Conservation (phyloP, 108 stramenopile genomes). For the Fragilariopsis cylindrus region DNA sequence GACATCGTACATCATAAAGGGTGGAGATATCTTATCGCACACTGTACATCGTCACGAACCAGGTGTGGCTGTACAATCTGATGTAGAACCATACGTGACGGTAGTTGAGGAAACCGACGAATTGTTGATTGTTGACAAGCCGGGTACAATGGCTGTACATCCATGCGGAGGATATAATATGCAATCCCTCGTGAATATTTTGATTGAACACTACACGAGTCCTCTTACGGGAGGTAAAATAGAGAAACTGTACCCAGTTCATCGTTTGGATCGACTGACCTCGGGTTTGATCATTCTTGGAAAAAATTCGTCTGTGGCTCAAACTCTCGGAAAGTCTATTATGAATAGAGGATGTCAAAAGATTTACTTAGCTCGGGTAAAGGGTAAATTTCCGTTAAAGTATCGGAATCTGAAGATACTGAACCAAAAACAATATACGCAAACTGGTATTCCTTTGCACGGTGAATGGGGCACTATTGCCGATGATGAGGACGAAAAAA, state of each 20-base stretch:
- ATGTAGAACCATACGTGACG: constrained; percentile 19
- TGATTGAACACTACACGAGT: constrained; percentile 41
- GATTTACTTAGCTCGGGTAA: constrained; percentile 74
- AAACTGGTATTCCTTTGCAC: constrained; percentile 28
- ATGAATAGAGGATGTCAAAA: constrained; percentile 71
- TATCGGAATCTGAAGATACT: constrained; percentile 9
- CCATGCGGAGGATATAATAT: constrained; percentile 92
- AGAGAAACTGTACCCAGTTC: constrained; percentile 67
- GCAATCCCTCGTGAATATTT: constrained; percentile 75
- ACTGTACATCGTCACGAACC: constrained; percentile 90
- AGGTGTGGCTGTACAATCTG: constrained; percentile 50
- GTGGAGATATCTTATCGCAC: constrained; percentile 67
- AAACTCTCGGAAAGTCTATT: constrained; percentile 64
- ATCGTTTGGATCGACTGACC: constrained; percentile 83
- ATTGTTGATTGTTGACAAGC: constrained; percentile 86
- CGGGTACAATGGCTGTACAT: constrained; percentile 90
- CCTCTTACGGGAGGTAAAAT: constrained; percentile 15
- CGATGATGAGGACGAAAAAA: background rate
- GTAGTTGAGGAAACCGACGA: constrained; percentile 57
- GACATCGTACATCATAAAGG: constrained; percentile 55
- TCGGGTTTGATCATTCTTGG: constrained; percentile 72
- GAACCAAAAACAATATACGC: background rate
- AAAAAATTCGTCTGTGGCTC: constrained; percentile 60
- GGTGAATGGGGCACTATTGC: constrained; percentile 31
- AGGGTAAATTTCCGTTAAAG: constrained; percentile 66